phyloP scores from a whole-genome alignment of 179 eudicot genomes.

The Sideroxylon spinosum region DNA sequence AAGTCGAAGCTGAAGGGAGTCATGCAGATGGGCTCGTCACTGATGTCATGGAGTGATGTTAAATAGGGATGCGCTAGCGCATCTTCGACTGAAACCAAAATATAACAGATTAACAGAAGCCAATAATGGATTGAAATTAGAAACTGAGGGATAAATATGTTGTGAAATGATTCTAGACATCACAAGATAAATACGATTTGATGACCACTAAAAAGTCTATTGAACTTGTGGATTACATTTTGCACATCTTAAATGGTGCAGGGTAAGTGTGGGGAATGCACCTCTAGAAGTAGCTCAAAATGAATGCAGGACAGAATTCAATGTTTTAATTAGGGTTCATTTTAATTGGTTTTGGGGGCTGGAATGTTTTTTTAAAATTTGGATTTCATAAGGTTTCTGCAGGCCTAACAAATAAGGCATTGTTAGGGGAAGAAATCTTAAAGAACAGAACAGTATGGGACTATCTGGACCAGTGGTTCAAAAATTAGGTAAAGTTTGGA shows the following conservation, averaged over 20 bases:
- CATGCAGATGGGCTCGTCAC: slow-evolving; percentile 51
- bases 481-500: background rate
- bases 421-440: background rate
- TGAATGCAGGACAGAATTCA: background rate
- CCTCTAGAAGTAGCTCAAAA: background rate
- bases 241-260: background rate
- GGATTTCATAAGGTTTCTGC: no score
- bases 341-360: background rate
- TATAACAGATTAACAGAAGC: background rate
- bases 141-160: background rate
- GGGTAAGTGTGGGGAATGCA: background rate
- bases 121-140: background rate
- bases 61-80: slow-evolving; percentile 56
- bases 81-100: slow-evolving; percentile 48
- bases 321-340: background rate
- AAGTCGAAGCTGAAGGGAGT: slow-evolving; percentile 55
- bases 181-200: background rate
- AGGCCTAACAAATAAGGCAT: background rate
- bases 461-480: background rate
- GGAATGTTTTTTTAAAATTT: background rate
- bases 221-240: background rate
- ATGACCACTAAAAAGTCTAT: background rate
- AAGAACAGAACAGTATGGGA: background rate
- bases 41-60: slow-evolving; percentile 50
- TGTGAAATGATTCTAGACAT: background rate